Conservation (phyloP, 2,329 filamentous ascomycete genomes). For the Neurospora crassa region DNA sequence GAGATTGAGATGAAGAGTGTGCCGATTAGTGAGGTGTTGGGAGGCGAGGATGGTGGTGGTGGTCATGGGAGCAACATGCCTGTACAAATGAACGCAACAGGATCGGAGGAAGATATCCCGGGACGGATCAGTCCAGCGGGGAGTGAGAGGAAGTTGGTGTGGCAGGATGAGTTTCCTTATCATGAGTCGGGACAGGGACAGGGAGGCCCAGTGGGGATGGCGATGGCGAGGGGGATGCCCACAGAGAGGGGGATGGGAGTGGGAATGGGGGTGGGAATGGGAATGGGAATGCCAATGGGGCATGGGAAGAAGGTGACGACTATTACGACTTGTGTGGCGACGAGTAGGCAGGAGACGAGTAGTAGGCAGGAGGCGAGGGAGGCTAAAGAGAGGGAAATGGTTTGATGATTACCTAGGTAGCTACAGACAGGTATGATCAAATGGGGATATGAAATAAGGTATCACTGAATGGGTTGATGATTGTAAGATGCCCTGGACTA, state of each 20-base stretch:
- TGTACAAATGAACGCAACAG: background rate
- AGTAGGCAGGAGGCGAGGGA: background rate
- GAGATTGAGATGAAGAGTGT: constrained; percentile 14
- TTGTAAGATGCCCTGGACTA: too few species aligned
- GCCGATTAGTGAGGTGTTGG: background rate
- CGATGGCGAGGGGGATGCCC: too few species aligned
- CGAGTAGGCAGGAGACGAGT: background rate
- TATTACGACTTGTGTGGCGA: background rate
- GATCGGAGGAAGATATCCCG: background rate
- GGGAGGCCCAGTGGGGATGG: too few species aligned
- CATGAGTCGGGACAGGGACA: background rate
- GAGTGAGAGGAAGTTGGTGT: constrained; percentile 10
- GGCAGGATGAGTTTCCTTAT: background rate
- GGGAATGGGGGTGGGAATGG: background rate
- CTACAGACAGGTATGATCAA: too few species aligned
- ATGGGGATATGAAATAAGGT: too few species aligned
- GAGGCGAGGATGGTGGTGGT: background rate
- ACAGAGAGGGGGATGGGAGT: background rate
- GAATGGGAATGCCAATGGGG: background rate
- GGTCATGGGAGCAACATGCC: background rate
- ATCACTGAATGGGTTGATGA: too few species aligned
- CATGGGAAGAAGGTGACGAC: constrained; percentile 4
- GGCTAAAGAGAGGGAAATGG: background rate
- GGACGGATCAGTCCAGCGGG: constrained; percentile 9
- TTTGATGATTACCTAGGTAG: background rate